Evolutionary conservation across 2,329 filamentous ascomycete species (phyloP), one percentile per base, ranked within the genome.

Genomic region (Drechslerella coelobrocha): DNA sequence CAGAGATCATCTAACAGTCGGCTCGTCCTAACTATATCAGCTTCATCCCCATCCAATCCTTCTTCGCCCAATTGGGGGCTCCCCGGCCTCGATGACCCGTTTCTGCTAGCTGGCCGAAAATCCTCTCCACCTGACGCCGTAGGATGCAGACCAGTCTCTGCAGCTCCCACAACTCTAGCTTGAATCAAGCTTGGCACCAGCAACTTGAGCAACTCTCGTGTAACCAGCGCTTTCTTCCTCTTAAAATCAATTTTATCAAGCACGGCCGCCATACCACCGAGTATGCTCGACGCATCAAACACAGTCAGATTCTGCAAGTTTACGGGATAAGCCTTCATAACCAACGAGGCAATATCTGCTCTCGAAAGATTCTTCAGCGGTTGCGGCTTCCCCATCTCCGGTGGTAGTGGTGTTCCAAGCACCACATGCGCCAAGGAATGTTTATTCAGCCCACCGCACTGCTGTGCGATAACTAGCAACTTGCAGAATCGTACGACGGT

Each of bases 141-240:
- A 41, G 94, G 94, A 79, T 97, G 93, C 34, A 99, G 91, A 2
- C 93, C 94, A 76, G 94, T 90, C 77, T 97, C 94, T n/a, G 94
- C 92, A 41, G 94, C 94, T 29, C 93, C 93, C 51, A 93, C 85
- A 50, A 95, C 97, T 39, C 94, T 86, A 14, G 94, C 94, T 79
- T 97, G 91, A 2, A 96, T 88, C 7, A 99, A 83, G 1, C 90
- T 92, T 31, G 88, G 88, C 56, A 95, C 90, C 41, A 97, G 83
- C 14, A 92, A 87, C 2, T 88, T 88, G 7, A 99, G 84, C 53
- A 97, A 83, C 76, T 97, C 92, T 75, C 90, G 88, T 75, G 96
- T 84, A 0, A 97, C 86, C 80, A 97, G 89, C 2, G 90, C 92
- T 79, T 95, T 96, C 80, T 97, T 97, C 63, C 94, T 85, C 68